phyloP scores from a whole-genome alignment of 148 eudicot genomes.

The Amaranthus hypochondriacus region DNA sequence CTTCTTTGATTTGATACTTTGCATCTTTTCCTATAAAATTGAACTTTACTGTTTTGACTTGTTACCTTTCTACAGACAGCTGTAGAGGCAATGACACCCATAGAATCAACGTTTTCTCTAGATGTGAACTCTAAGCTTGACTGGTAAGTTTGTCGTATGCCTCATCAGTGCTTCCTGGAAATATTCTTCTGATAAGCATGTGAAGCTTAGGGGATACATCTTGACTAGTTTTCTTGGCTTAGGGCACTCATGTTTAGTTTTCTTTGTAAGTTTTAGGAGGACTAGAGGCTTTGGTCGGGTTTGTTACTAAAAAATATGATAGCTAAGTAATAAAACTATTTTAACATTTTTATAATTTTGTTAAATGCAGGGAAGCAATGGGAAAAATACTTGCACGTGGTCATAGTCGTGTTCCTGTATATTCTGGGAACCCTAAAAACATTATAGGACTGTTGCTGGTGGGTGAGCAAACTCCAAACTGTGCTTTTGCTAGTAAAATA shows the following conservation, averaged over 20 bases:
- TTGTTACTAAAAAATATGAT: not conserved
- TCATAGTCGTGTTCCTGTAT: conserved; percentile 95
- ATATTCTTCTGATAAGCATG: not conserved
- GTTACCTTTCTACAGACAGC: conserved; percentile 56
- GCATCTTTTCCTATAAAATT: not conserved
- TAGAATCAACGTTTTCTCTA: conserved; percentile 93
- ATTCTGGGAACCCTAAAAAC: conserved; percentile 80
- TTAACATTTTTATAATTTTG: not conserved
- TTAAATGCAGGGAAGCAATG: conserved; percentile 79
- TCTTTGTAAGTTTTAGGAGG: not conserved
- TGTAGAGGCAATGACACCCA: conserved; percentile 98
- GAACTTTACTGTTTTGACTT: not conserved
- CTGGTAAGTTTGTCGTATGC: conserved; percentile 46
- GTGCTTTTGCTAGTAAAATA: not conserved
- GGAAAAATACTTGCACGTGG: conserved; percentile 93
- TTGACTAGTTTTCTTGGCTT: not conserved
- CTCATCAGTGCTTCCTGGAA: not conserved
- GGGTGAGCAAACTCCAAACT: conserved; percentile 22
- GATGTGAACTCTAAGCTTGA: conserved; percentile 87
- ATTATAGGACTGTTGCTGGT: conserved; percentile 91
- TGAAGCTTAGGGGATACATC: not conserved
- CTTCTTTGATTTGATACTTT: not conserved
- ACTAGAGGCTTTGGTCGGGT: conserved; percentile 3
- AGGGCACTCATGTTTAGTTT: not conserved
- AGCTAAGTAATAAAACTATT: not conserved